Evolutionary conservation across 2,329 filamentous ascomycete species (phyloP).

Genomic region (Diplodia intermedia): DNA sequence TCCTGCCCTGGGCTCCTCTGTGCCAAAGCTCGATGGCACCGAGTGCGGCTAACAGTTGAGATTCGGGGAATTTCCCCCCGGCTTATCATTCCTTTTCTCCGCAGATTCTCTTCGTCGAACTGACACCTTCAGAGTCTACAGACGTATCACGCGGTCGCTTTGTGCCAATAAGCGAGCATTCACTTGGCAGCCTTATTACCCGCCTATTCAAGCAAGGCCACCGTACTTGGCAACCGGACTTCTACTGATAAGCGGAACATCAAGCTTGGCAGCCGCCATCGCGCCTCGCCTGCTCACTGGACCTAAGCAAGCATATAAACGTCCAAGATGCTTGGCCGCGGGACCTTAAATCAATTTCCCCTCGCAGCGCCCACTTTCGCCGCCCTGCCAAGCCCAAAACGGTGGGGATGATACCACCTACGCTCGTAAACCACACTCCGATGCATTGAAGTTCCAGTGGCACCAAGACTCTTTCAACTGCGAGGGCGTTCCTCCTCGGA

Average conservation of each 20-base stretch:
- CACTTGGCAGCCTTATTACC: slow-evolving; percentile 17
- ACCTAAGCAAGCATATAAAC: neutral
- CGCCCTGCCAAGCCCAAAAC: neutral
- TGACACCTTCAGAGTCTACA: too few relatives aligned
- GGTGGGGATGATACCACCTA: neutral
- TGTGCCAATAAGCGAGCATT: neutral
- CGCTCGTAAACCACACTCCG: neutral
- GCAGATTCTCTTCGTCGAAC: too few relatives aligned
- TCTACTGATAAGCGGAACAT: slow-evolving; percentile 17
- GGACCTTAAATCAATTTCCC: neutral
- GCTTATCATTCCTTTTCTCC: too few relatives aligned
- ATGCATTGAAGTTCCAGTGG: neutral
- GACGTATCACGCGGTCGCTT: too few relatives aligned
- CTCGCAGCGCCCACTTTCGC: neutral
- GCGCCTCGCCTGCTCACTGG: neutral
- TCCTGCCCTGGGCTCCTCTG: too few relatives aligned
- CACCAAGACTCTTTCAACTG: neutral
- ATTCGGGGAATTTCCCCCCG: too few relatives aligned
- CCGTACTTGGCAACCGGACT: slow-evolving; percentile 4
- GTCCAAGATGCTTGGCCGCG: slow-evolving; percentile 16
- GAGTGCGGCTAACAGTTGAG: too few relatives aligned
- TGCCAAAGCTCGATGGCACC: too few relatives aligned
- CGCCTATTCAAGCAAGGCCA: slow-evolving; percentile 21
- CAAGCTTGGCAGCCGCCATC: slow-evolving; percentile 10
- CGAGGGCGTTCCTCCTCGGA: neutral